Evolutionary conservation across 1,284 basidiomycete genomes (phyloP).

Genomic region (Vanrija sp.): DNA sequence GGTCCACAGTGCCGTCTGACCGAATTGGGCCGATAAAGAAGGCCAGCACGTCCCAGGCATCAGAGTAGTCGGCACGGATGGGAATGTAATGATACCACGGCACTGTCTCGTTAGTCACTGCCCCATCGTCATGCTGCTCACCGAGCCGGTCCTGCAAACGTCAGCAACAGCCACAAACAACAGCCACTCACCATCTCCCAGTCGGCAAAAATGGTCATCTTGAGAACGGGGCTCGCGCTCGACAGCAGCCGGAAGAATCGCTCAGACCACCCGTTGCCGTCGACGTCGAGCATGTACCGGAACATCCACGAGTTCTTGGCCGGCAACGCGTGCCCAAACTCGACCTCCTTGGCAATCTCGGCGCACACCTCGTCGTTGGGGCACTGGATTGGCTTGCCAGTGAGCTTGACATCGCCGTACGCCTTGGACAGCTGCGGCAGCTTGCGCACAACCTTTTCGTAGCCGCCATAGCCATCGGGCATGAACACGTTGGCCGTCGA

Average conservation of each 20-base stretch:
- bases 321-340: constrained; percentile 53
- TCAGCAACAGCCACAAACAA: constrained; percentile 8
- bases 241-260: constrained; percentile 56
- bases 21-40: constrained; percentile 50
- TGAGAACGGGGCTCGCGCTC: constrained; percentile 47
- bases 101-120: constrained; percentile 12
- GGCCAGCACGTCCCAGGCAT: constrained; percentile 52
- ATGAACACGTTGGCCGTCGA: constrained; percentile 40
- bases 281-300: constrained; percentile 47
- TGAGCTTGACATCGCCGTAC: constrained; percentile 49
- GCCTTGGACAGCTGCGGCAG: constrained; percentile 36
- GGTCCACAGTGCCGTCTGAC: constrained; percentile 39
- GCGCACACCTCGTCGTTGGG: constrained; percentile 28
- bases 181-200: constrained; percentile 44
- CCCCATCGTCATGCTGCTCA: background rate
- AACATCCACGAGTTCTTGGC: constrained; percentile 55
- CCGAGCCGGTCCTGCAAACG: constrained; percentile 18
- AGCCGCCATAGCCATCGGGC: constrained; percentile 42
- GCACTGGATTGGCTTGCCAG: constrained; percentile 40
- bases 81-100: constrained; percentile 52
- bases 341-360: constrained; percentile 38
- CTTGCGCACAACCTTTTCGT: constrained; percentile 28
- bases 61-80: constrained; percentile 50
- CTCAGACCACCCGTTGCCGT: constrained; percentile 66
- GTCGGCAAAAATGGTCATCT: constrained; percentile 50